Conservation (phyloP, 345 rosid species). For the Citrus cavaleriei region DNA sequence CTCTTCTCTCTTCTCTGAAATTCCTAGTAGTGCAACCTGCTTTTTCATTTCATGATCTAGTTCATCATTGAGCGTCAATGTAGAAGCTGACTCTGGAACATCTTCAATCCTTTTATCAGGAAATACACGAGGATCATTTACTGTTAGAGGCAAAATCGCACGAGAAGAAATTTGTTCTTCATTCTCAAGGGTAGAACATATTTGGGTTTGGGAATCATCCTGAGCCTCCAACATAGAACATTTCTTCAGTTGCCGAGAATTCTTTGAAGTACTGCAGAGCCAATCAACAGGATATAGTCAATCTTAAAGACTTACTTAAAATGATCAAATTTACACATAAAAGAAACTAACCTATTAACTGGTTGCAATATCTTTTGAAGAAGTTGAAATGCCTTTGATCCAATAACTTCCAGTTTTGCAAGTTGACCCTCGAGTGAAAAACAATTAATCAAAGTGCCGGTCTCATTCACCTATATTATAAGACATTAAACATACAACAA, state of each 20-base stretch:
- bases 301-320: conserved; percentile 1
- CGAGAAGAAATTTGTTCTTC: conserved; percentile 34
- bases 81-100: conserved; percentile 23
- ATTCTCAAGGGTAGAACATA: conserved; percentile 23
- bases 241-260: conserved; percentile 30
- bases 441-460: conserved; percentile 41
- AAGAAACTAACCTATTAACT: conserved; percentile 46
- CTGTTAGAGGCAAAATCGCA: conserved; percentile 42
- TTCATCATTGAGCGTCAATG: conserved; percentile 1
- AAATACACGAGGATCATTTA: conserved; percentile 58
- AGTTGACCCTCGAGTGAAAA: conserved; percentile 75
- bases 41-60: conserved; percentile 27
- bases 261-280: conserved; percentile 39
- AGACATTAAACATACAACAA: neutral
- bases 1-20: conserved; percentile 19
- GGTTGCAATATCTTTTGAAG: conserved; percentile 57
- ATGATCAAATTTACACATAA: neutral
- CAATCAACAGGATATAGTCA: conserved; percentile 11
- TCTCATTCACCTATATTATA: conserved; percentile 52
- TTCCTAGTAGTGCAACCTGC: conserved; percentile 15
- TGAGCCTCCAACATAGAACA: conserved; percentile 33
- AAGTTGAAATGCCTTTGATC: conserved; percentile 63
- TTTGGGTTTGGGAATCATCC: conserved; percentile 15
- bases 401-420: conserved; percentile 73
- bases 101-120: conserved; percentile 24